A percentile compares a stretch with the other conserved stretches of the same genome.
phyloP scores from a whole-genome alignment of 2,329 filamentous ascomycete genomes.

The Ilyonectria destructans region DNA sequence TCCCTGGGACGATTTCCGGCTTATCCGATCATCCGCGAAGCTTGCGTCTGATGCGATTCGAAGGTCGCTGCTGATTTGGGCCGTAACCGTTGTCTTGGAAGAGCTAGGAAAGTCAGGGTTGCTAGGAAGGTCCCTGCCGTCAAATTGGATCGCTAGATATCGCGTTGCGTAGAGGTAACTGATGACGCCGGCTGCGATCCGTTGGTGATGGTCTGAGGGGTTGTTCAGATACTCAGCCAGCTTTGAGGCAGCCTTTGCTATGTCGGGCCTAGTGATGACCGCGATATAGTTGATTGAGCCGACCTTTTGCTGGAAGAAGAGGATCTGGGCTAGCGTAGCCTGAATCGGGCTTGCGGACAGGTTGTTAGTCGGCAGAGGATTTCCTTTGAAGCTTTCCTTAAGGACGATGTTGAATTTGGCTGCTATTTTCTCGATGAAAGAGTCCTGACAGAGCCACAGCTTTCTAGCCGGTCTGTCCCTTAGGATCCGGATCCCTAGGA shows the following conservation, averaged over 20 bases:
- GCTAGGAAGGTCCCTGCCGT: background rate
- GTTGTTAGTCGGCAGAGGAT: background rate
- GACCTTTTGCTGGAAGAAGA: slow-evolving; percentile 7
- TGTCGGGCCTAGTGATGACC: background rate
- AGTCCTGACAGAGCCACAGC: background rate
- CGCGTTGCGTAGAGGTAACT: too few species aligned
- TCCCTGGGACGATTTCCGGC: too few species aligned
- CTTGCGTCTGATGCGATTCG: too few species aligned
- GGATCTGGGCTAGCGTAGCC: background rate
- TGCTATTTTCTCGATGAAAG: background rate
- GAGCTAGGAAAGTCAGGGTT: background rate
- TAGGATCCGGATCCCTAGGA: background rate
- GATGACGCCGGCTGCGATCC: too few species aligned
- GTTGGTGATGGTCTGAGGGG: background rate
- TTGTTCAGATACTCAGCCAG: background rate
- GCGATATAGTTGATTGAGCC: background rate
- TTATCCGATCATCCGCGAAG: too few species aligned
- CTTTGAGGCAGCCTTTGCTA: background rate
- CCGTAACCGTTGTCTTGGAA: background rate
- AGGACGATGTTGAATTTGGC: background rate
- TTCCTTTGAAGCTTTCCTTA: background rate
- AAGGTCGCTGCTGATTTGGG: background rate
- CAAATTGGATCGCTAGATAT: too few species aligned
- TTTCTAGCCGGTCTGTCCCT: background rate
- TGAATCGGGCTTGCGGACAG: background rate